Base-by-base conservation (phyloP, 2,329 filamentous ascomycete genomes). In the Nemania sp. region DNA sequence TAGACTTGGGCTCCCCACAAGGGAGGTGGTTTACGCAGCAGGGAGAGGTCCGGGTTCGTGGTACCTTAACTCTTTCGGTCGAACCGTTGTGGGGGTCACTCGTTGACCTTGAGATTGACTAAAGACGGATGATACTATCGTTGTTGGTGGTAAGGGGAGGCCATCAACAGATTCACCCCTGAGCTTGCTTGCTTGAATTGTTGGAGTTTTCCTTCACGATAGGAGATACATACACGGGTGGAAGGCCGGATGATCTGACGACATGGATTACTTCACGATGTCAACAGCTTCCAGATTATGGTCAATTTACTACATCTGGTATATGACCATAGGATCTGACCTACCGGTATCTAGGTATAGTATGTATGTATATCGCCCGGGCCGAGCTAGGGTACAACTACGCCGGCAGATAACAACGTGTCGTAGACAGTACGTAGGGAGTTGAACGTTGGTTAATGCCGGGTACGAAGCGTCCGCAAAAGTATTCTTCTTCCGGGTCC, bases 371-470 rank as follows among this genome's bases (percentile, higher is more conserved):
- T 26, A 55, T 54, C 13, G 11, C 11, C 66, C 52, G 56, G 55
- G 18, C 52, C 52, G 51, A 64, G 18, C 51, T 45, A 43, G 51
- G 43, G 11, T 41, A n/a, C 26, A 20, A 64, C 18, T 18, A 52
- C 56, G 56, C 52, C 62, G 66, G 66, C 41, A 68, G 56, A 65
- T 65, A 45, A 26, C 35, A 29, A 47, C 41, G 64, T n/a, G 47
- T 47, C 11, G 45, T 35, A 53, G 53, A 35, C 22, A 41, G 11
- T 45, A 24, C n/a, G 58, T 38, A 45, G 6, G 15, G 52, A 41
- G 29, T 24, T 24, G n/a, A 47, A 58, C 3, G 55, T 35, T 38
- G 47, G 10, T 26, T 26, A 26, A 15, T 10, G 11, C 20, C 7
- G 8, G 26, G 45, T 26, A 49, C 7, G 20, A 7, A 26, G 24